A percentile compares a stretch with the other conserved stretches of the same genome.
Conservation (phyloP, 169 alveolate species). For the Neospora caninum region DNA sequence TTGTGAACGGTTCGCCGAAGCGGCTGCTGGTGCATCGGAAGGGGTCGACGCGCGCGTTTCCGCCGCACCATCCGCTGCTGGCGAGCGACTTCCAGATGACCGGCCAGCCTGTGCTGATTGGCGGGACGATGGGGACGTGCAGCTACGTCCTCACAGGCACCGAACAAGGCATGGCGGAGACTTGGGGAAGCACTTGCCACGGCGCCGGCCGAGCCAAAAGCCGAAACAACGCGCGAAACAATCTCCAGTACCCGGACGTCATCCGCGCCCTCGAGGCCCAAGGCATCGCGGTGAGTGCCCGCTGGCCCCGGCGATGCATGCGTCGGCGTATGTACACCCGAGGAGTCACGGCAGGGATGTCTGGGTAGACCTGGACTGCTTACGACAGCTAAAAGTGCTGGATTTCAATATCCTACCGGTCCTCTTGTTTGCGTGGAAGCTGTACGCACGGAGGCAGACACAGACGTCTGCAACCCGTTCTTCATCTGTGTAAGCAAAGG, state of each 20-base stretch:
- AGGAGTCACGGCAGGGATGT: too few relatives aligned
- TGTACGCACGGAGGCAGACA: too few relatives aligned
- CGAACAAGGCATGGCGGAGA: slow-evolving; percentile 82
- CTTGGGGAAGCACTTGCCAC: slow-evolving; percentile 90
- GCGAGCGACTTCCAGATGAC: slow-evolving; percentile 84
- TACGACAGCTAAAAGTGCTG: too few relatives aligned
- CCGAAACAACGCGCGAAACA: slow-evolving; percentile 82
- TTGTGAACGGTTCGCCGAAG: slow-evolving; percentile 80
- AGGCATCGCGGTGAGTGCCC: slow-evolving; percentile 61
- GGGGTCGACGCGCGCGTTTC: slow-evolving; percentile 91
- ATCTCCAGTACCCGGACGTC: slow-evolving; percentile 80
- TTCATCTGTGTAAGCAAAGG: too few relatives aligned
- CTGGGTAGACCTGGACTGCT: too few relatives aligned
- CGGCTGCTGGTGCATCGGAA: slow-evolving; percentile 87
- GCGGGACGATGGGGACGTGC: slow-evolving; percentile 92
- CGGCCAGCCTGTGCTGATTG: slow-evolving; percentile 91
- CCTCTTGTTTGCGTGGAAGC: too few relatives aligned
- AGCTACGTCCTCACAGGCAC: slow-evolving; percentile 89
- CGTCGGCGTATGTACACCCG: too few relatives aligned
- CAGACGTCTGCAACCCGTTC: too few relatives aligned
- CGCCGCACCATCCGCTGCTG: slow-evolving; percentile 90
- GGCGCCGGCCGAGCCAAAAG: slow-evolving; percentile 90
- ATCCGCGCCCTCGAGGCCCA: slow-evolving; percentile 76
- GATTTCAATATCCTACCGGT: too few relatives aligned
- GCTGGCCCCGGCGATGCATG: too few relatives aligned